Evolutionary conservation across 2,329 filamentous ascomycete genomes (phyloP).

Genomic region (Venturia oleaginea): DNA sequence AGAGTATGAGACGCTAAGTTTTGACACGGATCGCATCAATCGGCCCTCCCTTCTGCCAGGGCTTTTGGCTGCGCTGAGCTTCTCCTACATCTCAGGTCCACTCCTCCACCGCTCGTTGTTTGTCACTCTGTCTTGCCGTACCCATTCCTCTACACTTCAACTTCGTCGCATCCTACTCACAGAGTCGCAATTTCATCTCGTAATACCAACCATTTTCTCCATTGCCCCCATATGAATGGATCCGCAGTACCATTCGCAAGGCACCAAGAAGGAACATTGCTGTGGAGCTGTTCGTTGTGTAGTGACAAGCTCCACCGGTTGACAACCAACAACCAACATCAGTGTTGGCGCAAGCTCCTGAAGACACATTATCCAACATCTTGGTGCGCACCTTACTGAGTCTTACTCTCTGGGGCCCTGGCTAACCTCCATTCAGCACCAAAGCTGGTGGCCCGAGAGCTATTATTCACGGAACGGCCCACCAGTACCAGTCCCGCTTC

Average conservation of each 20-base stretch:
- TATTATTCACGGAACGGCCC: background rate
- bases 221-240: constrained; percentile 1
- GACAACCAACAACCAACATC: background rate
- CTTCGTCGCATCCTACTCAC: background rate
- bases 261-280: background rate
- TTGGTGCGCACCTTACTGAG: background rate
- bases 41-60: background rate
- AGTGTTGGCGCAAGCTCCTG: background rate
- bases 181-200: background rate
- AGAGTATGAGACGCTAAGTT: background rate
- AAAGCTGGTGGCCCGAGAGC: background rate
- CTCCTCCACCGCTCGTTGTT: background rate
- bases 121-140: background rate
- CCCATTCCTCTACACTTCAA: background rate
- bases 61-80: constrained; percentile 1
- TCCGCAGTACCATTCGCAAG: background rate
- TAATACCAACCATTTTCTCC: background rate
- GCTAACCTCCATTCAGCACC: background rate
- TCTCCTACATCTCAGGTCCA: background rate
- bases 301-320: background rate
- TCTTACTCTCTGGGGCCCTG: background rate
- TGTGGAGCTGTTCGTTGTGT: background rate
- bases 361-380: background rate
- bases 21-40: background rate
- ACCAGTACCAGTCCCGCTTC: background rate